Base-by-base conservation (phyloP, 176 grass and related monocot genomes). In the Elymus sibiricus region DNA sequence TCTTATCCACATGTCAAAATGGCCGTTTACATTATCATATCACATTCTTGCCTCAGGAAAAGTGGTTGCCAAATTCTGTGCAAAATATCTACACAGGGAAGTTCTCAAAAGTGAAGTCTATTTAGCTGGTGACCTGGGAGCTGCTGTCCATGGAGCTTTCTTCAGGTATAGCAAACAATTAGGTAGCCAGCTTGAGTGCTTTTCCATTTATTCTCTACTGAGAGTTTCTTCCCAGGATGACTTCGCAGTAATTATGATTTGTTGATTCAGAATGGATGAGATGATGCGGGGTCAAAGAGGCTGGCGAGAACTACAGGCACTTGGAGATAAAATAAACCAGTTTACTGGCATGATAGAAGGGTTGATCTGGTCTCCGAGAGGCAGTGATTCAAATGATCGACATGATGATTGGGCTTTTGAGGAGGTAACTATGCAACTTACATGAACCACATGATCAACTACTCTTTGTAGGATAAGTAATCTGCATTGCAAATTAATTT, bases 221-320 rank as follows among this genome's bases (percentile, higher is more conserved):
- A 21, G 7, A 80, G 29, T 60, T 32, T 77, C 8, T 43, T 70
- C 69, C n/a, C 44, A 76, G 71, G 49, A 83, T 76, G 64, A 46
- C 70, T 63, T 58, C 31, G 29, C 11, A 86, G 22, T 42, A 84
- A 68, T 32, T 60, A 78, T 87, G 51, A 68, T 78, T 73, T 15
- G 26, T 83, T 84, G 82, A 83, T 85, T 79, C 77, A 98, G 96
- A 90, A 98, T 98, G 96, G 96, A 98, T 86, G 93, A 98, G 82
- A 98, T 98, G 96, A 98, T 98, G 96, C 83, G 75, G 51, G 96
- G 96, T 58, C 96, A 98, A 83, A 95, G 96, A 89, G 96, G 96
- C 26, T 98, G 96, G 93, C 89, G 93, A 68, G 96, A 98, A 80
- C 90, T 98, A 66, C 91, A 92, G 79, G 78, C 84, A 72, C 84